Conservation (phyloP, 1,139 yeast genomes). For the Hansenula sp. region DNA sequence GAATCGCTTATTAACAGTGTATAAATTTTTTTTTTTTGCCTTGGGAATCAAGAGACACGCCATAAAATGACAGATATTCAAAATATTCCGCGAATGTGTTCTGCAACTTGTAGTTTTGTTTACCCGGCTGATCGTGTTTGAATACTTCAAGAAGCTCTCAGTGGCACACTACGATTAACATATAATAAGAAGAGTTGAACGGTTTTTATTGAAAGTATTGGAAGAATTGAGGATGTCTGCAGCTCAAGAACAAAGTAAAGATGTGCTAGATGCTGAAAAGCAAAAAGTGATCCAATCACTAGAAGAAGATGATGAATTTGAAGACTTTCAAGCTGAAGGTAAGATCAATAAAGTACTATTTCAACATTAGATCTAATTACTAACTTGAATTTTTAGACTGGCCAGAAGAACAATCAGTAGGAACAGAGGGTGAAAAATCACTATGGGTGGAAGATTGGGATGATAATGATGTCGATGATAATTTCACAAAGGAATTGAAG, state of each 20-base stretch:
- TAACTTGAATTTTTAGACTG: slow-evolving; percentile 33
- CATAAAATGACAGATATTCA: background rate
- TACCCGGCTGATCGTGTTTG: background rate
- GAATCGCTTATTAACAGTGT: background rate
- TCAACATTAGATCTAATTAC: background rate
- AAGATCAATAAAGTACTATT: background rate
- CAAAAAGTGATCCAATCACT: slow-evolving; percentile 40
- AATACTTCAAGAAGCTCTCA: background rate
- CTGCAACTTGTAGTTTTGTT: too few relatives aligned
- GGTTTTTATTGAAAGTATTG: too few relatives aligned
- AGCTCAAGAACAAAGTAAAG: slow-evolving; percentile 7
- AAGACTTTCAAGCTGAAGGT: slow-evolving; percentile 81
- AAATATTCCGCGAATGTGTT: background rate
- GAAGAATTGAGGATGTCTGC: slow-evolving; percentile 13
- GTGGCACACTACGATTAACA: background rate
- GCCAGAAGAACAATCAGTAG: slow-evolving; percentile 42
- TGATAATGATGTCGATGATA: slow-evolving; percentile 81
- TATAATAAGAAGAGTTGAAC: too few relatives aligned
- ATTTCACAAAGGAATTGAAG: slow-evolving; percentile 65
- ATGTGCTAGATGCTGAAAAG: slow-evolving; percentile 11
- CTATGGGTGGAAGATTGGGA: slow-evolving; percentile 96
- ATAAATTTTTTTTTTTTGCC: background rate
- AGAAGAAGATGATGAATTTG: slow-evolving; percentile 91
- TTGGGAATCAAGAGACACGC: background rate
- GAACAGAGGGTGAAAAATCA: slow-evolving; percentile 37